Percentiles rank a stretch among this genome's conserved stretches.
phyloP scores from a whole-genome alignment of 2,329 filamentous ascomycete species.

The Cryphonectria naterciae region DNA sequence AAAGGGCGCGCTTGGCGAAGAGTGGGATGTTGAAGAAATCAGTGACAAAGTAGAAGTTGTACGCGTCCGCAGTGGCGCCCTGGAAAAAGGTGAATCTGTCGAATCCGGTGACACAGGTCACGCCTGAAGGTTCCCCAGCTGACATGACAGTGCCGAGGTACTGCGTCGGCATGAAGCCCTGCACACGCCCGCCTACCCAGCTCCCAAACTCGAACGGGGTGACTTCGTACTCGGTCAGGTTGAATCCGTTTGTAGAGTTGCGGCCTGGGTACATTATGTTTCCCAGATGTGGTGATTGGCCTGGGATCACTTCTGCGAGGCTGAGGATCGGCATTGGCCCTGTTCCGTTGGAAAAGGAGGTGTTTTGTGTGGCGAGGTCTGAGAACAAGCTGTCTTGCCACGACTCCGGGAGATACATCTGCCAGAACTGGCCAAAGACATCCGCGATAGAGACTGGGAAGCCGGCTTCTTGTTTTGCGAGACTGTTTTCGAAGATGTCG shows the following conservation, averaged over 20 bases:
- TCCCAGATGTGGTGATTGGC: conserved; percentile 35
- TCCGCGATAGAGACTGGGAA: background rate
- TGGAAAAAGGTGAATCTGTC: conserved; percentile 39
- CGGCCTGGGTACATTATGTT: conserved; percentile 36
- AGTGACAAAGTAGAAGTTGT: conserved; percentile 36
- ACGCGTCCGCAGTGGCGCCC: conserved; percentile 37
- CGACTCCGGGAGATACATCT: background rate
- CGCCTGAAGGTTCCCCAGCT: conserved; percentile 31
- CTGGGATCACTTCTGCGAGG: conserved; percentile 37
- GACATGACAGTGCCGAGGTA: conserved; percentile 38
- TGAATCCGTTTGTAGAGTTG: conserved; percentile 36
- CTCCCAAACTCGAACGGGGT: conserved; percentile 41
- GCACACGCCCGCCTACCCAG: conserved; percentile 37
- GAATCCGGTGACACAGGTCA: conserved; percentile 39
- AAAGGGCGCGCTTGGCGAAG: background rate
- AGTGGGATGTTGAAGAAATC: conserved; percentile 34
- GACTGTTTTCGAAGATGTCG: background rate
- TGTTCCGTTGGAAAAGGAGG: conserved; percentile 27
- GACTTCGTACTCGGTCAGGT: conserved; percentile 39
- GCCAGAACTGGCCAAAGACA: conserved; percentile 3
- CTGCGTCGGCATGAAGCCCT: conserved; percentile 37
- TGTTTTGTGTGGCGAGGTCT: conserved; percentile 38
- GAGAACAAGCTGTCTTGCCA: conserved; percentile 33
- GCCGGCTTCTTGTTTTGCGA: background rate
- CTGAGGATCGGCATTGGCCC: conserved; percentile 37